Percentiles rank a stretch among this genome's conserved stretches.
Conservation (phyloP, 2,329 filamentous ascomycete genomes). For the Colletotrichum orchidophilum region DNA sequence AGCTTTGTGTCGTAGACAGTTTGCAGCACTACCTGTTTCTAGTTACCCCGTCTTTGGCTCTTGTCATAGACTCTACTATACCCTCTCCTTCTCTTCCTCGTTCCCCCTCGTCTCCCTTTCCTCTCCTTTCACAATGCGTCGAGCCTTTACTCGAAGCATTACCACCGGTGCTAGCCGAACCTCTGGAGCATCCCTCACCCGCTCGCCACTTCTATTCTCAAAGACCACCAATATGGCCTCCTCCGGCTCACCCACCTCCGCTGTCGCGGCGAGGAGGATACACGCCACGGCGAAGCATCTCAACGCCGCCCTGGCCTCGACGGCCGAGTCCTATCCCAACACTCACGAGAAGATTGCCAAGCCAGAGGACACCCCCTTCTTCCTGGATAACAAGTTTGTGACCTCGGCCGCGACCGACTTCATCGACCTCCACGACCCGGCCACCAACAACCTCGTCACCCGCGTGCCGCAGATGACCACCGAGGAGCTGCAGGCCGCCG, state of each 20-base stretch:
- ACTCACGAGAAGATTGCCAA: slow-evolving; percentile 76
- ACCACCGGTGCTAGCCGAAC: slow-evolving; percentile 47
- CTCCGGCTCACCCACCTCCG: slow-evolving; percentile 38
- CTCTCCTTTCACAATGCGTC: slow-evolving; percentile 52
- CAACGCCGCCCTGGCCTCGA: slow-evolving; percentile 63
- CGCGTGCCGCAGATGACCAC: slow-evolving; percentile 85
- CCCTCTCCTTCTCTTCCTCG: not conserved
- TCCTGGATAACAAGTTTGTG: slow-evolving; percentile 82
- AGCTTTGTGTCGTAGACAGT: not conserved
- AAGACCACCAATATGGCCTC: slow-evolving; percentile 34
- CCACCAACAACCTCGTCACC: slow-evolving; percentile 86
- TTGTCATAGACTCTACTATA: slow-evolving; percentile 4
- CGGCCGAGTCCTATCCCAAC: slow-evolving; percentile 71
- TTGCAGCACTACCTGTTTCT: slow-evolving; percentile 19
- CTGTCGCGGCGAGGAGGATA: slow-evolving; percentile 60
- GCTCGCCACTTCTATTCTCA: slow-evolving; percentile 38
- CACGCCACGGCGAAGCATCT: slow-evolving; percentile 67
- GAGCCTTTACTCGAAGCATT: slow-evolving; percentile 52
- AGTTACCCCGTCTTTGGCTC: slow-evolving; percentile 8
- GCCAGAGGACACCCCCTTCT: slow-evolving; percentile 80
- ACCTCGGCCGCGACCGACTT: slow-evolving; percentile 74
- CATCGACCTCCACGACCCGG: slow-evolving; percentile 84
- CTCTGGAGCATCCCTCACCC: slow-evolving; percentile 39
- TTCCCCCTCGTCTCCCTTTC: not conserved
- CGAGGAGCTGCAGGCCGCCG: slow-evolving; percentile 77